Base-by-base conservation (phyloP, 495 filamentous ascomycete species). In the Neurospora pannonica region DNA sequence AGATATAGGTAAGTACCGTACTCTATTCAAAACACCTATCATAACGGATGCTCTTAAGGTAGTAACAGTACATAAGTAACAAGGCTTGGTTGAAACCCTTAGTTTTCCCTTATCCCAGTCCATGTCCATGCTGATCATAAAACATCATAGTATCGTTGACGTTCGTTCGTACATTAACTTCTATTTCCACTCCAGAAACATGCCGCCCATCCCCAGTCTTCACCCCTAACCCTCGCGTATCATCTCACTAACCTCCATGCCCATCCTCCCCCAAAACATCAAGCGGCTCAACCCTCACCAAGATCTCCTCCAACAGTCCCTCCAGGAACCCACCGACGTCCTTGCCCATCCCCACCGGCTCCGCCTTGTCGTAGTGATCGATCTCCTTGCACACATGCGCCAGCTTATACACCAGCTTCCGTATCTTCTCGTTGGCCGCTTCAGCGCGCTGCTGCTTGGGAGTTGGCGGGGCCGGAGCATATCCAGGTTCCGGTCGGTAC, bases 271-370 rank as follows among this genome's bases (percentile, higher is more conserved):
- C 28, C 15, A 67, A 9, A 31, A 93, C 92, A 79, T 94, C 92
- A 71, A 92, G 85, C 9, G 93, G 91, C 81, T 97, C 95, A 39
- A 98, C 92, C 40, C 96, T 85, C 8, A 97, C 93, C n/a, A 99
- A 86, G 19, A 98, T 89, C 85, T 98, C 96, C 84, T 99, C 96
- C 38, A 99, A 85, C 75, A 97, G 89, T 2, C 93, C 95, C 81
- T 99, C 96, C 38, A 98, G 83, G 76, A 98, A 96, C 0, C 90
- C 91, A 69, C 89, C 88, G 21, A 97, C 93, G 15, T 93, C 94
- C 43, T 91, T 91, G 5, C 94, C 95, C 96, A 98, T 97, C 0
- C 93, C 92, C 3, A 99, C 93, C 7, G 93, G 92, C 71, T 91
- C 91, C 67, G 89, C 88, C 79, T 89, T 90, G 80, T 99, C 96